These are phyloP conservation scores for Coemansia sp. DNA, from an alignment of 192 early-diverging fungal species.

Conservation along the genomic window DNA sequence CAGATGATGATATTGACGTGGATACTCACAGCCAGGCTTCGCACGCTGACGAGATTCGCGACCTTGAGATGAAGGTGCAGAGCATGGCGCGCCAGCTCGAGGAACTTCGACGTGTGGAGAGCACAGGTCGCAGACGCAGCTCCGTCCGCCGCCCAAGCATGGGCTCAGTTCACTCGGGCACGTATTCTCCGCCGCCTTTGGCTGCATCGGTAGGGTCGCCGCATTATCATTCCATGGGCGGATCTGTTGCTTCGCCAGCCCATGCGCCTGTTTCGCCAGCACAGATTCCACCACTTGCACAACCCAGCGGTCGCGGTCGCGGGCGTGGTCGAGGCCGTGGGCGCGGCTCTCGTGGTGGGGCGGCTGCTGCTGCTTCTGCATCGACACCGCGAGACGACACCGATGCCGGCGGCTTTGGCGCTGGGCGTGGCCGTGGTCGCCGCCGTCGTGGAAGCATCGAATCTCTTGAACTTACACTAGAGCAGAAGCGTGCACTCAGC, in stretches of 20 bases:
- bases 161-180: slow-evolving; percentile 46
- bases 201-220: slow-evolving; percentile 29
- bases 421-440: slow-evolving; percentile 35
- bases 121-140: slow-evolving; percentile 33
- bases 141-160: slow-evolving; percentile 50
- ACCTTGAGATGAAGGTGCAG: slow-evolving; percentile 51
- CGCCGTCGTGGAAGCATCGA: slow-evolving; percentile 49
- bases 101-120: slow-evolving; percentile 42
- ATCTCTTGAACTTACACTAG: slow-evolving; percentile 67
- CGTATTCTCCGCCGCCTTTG: slow-evolving; percentile 40
- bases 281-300: background rate
- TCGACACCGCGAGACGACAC: slow-evolving; percentile 22
- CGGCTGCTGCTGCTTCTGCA: slow-evolving; percentile 14
- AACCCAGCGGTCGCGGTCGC: slow-evolving; percentile 14
- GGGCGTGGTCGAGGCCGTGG: slow-evolving; percentile 39
- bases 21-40: slow-evolving; percentile 43
- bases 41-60: slow-evolving; percentile 44
- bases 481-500: slow-evolving; percentile 85
- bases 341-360: slow-evolving; percentile 43
- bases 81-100: slow-evolving; percentile 54
- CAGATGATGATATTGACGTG: slow-evolving; percentile 46
- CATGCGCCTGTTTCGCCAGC: slow-evolving; percentile 39
- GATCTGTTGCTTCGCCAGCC: slow-evolving; percentile 20
- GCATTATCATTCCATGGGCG: slow-evolving; percentile 22
- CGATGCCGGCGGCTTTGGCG: slow-evolving; percentile 3